These are phyloP conservation scores for Monosporascus ibericus DNA, from an alignment of 2,329 filamentous ascomycete species.

Conservation along the genomic window DNA sequence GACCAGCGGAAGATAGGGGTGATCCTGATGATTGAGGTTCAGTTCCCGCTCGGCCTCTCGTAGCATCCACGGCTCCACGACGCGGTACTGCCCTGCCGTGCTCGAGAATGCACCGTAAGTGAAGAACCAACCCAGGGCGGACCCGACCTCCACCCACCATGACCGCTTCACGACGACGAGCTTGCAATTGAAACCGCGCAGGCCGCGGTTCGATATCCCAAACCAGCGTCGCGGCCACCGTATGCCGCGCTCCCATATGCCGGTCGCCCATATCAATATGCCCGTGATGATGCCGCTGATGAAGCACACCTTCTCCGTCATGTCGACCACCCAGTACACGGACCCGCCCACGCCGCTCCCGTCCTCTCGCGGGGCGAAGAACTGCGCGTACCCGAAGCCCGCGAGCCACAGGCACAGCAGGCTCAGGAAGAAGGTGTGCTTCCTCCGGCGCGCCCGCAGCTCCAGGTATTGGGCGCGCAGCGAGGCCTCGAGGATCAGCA, in stretches of 20 bases:
- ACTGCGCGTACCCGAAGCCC: conserved; percentile 84
- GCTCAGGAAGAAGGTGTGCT: conserved; percentile 88
- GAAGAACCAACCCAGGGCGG: conserved; percentile 68
- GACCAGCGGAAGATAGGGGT: conserved; percentile 33
- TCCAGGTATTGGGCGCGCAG: conserved; percentile 89
- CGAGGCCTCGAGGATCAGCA: conserved; percentile 92
- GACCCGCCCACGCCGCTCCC: conserved; percentile 85
- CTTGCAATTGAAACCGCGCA: conserved; percentile 93
- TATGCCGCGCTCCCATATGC: conserved; percentile 92
- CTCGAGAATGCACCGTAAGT: conserved; percentile 69
- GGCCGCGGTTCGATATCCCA: conserved; percentile 77
- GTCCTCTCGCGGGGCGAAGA: conserved; percentile 93
- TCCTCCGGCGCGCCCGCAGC: conserved; percentile 76
- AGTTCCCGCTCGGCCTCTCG: conserved; percentile 56
- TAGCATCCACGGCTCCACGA: conserved; percentile 61
- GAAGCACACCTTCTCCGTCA: conserved; percentile 82
- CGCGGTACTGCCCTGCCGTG: conserved; percentile 65
- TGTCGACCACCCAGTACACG: conserved; percentile 94
- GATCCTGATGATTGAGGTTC: conserved; percentile 37
- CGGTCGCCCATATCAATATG: conserved; percentile 85
- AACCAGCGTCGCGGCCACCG: conserved; percentile 93
- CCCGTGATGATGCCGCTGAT: conserved; percentile 85
- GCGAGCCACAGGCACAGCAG: conserved; percentile 74
- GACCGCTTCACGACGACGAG: conserved; percentile 80
- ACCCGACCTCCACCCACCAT: conserved; percentile 73